Percentiles rank a stretch among this genome's conserved stretches.
Conservation (phyloP, 2,329 filamentous ascomycete genomes). For the Fusarium pseudoanthophilum region DNA sequence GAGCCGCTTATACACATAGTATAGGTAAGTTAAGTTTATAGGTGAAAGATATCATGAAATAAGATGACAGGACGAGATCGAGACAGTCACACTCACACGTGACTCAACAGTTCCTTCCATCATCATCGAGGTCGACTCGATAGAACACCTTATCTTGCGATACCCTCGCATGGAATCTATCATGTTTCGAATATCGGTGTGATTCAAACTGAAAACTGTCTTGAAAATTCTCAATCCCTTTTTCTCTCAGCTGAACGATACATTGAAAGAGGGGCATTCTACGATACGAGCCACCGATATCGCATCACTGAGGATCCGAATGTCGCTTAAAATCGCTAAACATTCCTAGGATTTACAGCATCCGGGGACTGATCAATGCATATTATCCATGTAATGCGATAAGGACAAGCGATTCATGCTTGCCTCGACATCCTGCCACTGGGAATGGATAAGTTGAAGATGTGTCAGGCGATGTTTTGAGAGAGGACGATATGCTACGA, state of each 20-base stretch:
- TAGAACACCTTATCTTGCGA: too few relatives aligned
- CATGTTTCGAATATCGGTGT: background rate
- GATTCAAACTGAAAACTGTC: background rate
- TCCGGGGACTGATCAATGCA: conserved; percentile 2
- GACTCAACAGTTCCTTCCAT: background rate
- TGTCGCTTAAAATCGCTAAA: conserved; percentile 23
- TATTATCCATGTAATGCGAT: conserved; percentile 2
- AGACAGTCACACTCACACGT: background rate
- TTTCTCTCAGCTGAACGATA: background rate
- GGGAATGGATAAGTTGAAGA: background rate
- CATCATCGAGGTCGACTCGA: background rate
- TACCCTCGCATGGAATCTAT: background rate
- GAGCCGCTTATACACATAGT: background rate
- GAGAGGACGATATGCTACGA: background rate
- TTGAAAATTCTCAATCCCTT: background rate
- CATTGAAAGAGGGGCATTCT: background rate
- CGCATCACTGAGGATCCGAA: conserved; percentile 18
- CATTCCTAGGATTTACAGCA: background rate
- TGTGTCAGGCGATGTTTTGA: background rate
- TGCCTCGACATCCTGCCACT: too few relatives aligned
- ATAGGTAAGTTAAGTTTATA: background rate
- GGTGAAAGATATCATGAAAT: background rate
- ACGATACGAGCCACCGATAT: background rate
- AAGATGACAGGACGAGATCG: background rate
- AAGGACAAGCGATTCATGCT: conserved; percentile 7